Percentiles rank a stretch among this genome's conserved stretches.
These are phyloP conservation scores for Effrenium voratum DNA, from an alignment of 73 alveolate species.

Conservation along the genomic window DNA sequence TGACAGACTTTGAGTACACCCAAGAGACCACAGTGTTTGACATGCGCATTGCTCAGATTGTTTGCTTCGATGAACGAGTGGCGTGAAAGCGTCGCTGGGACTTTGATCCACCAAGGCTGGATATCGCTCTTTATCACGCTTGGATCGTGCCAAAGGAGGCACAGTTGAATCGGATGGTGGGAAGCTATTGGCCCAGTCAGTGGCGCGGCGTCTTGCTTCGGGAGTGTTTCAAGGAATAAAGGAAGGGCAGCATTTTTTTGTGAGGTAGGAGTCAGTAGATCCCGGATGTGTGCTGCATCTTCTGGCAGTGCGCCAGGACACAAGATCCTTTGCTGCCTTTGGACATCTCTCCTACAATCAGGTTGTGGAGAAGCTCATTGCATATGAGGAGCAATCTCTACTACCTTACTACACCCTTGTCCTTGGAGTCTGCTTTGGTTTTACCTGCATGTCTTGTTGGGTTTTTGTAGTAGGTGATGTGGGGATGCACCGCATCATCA, in stretches of 20 bases:
- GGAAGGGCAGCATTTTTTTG: too few relatives aligned
- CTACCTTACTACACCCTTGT: too few relatives aligned
- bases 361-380: conserved; percentile 40
- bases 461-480: too few relatives aligned
- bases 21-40: conserved; percentile 26
- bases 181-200: not conserved
- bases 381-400: conserved; percentile 1
- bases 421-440: too few relatives aligned
- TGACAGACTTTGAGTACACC: conserved; percentile 49
- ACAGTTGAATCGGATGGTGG: not conserved
- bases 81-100: not conserved
- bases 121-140: conserved; percentile 4
- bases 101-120: not conserved
- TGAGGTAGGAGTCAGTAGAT: too few relatives aligned
- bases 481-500: too few relatives aligned
- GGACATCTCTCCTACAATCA: conserved; percentile 39
- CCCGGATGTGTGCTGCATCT: too few relatives aligned
- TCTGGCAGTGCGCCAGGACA: not conserved
- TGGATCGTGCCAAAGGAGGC: conserved; percentile 34
- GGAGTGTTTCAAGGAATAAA: too few relatives aligned
- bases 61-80: not conserved
- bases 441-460: too few relatives aligned
- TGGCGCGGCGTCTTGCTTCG: not conserved
- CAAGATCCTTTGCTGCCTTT: not conserved
- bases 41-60: not conserved